A percentile compares a stretch with the other conserved stretches of the same genome.
These are phyloP conservation scores for Hypoxylon fragiforme DNA, from an alignment of 495 filamentous ascomycete genomes.

Conservation along the genomic window DNA sequence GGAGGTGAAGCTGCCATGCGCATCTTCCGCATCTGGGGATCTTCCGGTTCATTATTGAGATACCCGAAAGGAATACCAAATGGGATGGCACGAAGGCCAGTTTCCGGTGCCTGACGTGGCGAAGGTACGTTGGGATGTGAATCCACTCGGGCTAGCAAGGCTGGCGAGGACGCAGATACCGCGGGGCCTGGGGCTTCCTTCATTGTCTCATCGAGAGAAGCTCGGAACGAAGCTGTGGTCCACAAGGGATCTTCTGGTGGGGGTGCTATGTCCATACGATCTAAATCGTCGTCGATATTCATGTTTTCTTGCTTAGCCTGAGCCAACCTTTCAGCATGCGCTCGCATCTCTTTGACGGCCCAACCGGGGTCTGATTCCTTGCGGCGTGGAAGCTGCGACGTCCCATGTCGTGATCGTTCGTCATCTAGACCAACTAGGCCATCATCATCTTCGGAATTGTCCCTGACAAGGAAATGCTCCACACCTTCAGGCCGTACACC, in stretches of 20 bases:
- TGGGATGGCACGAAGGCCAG: slow-evolving; percentile 33
- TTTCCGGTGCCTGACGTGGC: slow-evolving; percentile 15
- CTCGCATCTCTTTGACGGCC: slow-evolving; percentile 57
- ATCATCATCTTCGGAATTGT: slow-evolving; percentile 52
- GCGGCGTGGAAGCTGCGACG: slow-evolving; percentile 41
- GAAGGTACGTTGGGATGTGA: slow-evolving; percentile 31
- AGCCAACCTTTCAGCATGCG: slow-evolving; percentile 45
- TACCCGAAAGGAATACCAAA: slow-evolving; percentile 44
- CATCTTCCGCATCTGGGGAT: slow-evolving; percentile 39
- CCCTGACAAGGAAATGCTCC: slow-evolving; percentile 58
- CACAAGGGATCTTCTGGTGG: slow-evolving; percentile 49
- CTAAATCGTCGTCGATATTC: slow-evolving; percentile 43
- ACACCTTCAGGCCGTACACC: slow-evolving; percentile 51
- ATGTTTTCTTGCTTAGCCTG: slow-evolving; percentile 20
- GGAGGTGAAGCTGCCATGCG: slow-evolving; percentile 67
- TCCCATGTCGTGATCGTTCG: slow-evolving; percentile 42
- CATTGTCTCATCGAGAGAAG: slow-evolving; percentile 43
- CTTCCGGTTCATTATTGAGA: slow-evolving; percentile 29
- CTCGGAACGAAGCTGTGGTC: slow-evolving; percentile 38
- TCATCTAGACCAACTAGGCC: slow-evolving; percentile 10
- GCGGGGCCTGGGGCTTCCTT: slow-evolving; percentile 46
- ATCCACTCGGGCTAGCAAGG: slow-evolving; percentile 25
- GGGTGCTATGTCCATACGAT: slow-evolving; percentile 48
- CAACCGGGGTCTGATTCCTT: slow-evolving; percentile 54
- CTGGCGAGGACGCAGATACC: slow-evolving; percentile 43